A percentile compares a stretch with the other conserved stretches of the same genome.
phyloP scores from a whole-genome alignment of 495 filamentous ascomycete genomes.

The Thermothielavioides terrestris region DNA sequence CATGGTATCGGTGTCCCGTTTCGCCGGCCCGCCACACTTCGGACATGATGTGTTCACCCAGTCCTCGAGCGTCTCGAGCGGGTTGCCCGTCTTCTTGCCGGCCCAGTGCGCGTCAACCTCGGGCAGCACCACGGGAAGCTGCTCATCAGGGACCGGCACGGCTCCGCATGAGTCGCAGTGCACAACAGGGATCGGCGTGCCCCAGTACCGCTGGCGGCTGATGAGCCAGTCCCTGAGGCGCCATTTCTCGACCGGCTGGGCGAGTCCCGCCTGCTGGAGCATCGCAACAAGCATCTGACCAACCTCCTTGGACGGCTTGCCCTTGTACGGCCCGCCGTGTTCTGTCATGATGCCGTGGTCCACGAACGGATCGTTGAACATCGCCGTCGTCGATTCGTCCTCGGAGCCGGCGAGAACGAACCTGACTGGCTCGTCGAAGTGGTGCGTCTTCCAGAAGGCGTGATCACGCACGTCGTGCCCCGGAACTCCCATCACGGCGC shows the following conservation, averaged over 20 bases:
- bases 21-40: conserved; percentile 58
- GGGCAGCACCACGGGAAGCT: conserved; percentile 71
- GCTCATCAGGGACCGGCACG: conserved; percentile 65
- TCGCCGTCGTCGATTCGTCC: conserved; percentile 33
- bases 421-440: conserved; percentile 40
- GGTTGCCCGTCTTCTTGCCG: conserved; percentile 63
- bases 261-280: conserved; percentile 47
- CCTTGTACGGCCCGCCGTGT: conserved; percentile 50
- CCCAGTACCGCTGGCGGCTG: conserved; percentile 85
- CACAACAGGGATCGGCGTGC: conserved; percentile 80
- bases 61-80: conserved; percentile 58
- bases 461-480: conserved; percentile 72
- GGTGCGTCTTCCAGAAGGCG: conserved; percentile 69
- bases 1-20: conserved; percentile 88
- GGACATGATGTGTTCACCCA: conserved; percentile 75
- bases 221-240: conserved; percentile 80
- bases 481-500: conserved; percentile 87
- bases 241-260: conserved; percentile 58
- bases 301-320: conserved; percentile 54
- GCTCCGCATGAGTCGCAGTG: conserved; percentile 71
- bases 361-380: conserved; percentile 43
- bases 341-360: conserved; percentile 58
- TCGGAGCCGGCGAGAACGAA: conserved; percentile 46
- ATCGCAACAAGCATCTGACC: conserved; percentile 50
- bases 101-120: conserved; percentile 59